Percentiles rank a stretch among this genome's conserved stretches.
Conservation (phyloP, 805 yeast genomes). For the Scheffersomyces coipomensis region DNA sequence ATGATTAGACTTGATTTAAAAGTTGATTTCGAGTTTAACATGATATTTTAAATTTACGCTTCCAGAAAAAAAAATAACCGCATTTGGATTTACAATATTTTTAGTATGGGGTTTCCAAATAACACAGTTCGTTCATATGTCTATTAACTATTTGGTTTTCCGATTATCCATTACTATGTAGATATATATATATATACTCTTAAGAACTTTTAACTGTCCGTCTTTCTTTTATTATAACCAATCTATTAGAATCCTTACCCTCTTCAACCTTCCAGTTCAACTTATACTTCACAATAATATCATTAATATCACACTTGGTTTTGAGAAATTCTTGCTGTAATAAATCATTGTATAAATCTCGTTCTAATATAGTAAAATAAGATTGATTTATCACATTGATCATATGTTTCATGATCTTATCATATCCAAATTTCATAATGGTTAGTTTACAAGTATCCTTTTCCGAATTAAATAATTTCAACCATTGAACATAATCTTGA, state of each 20-base stretch:
- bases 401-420: conserved; percentile 30
- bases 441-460: conserved; percentile 28
- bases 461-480: conserved; percentile 28
- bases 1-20: too few relatives aligned
- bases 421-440: conserved; percentile 44
- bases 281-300: not conserved
- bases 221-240: not conserved
- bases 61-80: too few relatives aligned
- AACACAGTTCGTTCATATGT: too few relatives aligned
- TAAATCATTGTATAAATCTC: conserved; percentile 13
- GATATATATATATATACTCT: too few relatives aligned
- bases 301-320: not conserved
- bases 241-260: not conserved
- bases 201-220: too few relatives aligned
- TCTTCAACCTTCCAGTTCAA: not conserved
- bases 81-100: too few relatives aligned
- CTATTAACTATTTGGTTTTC: too few relatives aligned
- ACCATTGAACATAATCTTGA: conserved; percentile 30
- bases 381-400: conserved; percentile 23
- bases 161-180: too few relatives aligned
- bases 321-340: not conserved
- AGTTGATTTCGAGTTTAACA: too few relatives aligned
- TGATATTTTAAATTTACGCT: too few relatives aligned
- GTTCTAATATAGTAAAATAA: conserved; percentile 34
- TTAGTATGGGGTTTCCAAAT: too few relatives aligned